Evolutionary conservation across 2,329 filamentous ascomycete genomes (phyloP).

Genomic region (Macrophomina phaseolina): DNA sequence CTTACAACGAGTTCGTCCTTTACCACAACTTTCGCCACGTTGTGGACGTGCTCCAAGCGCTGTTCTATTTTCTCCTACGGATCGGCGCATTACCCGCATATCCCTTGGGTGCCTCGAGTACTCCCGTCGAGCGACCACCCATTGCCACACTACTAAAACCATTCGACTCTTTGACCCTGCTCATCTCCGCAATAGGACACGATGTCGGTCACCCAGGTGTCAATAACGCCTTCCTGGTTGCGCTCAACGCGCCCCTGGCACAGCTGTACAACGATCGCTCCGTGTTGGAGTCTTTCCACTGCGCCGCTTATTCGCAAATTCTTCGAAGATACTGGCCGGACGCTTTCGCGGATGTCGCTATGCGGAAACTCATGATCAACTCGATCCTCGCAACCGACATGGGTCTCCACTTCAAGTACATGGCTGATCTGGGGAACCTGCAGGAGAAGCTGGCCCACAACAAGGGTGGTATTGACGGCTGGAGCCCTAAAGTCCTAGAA

Average conservation of each 20-base stretch:
- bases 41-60: constrained; percentile 91
- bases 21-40: constrained; percentile 99
- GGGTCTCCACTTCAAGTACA: constrained; percentile 96
- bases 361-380: constrained; percentile 92
- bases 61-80: constrained; percentile 85
- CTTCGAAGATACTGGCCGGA: constrained; percentile 89
- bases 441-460: constrained; percentile 77
- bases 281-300: constrained; percentile 96
- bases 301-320: constrained; percentile 95
- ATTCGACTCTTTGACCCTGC: constrained; percentile 84
- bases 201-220: constrained; percentile 97
- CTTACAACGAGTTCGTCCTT: constrained; percentile 96
- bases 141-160: constrained; percentile 79
- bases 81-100: constrained; percentile 78
- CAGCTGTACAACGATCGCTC: constrained; percentile 97
- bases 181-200: constrained; percentile 96
- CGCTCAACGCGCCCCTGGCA: constrained; percentile 88
- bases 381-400: constrained; percentile 98
- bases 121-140: constrained; percentile 52
- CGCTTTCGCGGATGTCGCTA: constrained; percentile 76
- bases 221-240: constrained; percentile 95
- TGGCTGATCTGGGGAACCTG: constrained; percentile 81
- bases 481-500: constrained; percentile 77
- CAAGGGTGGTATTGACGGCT: constrained; percentile 68
- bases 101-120: constrained; percentile 41